Evolutionary conservation across 768 basidiomycete species (phyloP).

Genomic region (Russula brevipes): DNA sequence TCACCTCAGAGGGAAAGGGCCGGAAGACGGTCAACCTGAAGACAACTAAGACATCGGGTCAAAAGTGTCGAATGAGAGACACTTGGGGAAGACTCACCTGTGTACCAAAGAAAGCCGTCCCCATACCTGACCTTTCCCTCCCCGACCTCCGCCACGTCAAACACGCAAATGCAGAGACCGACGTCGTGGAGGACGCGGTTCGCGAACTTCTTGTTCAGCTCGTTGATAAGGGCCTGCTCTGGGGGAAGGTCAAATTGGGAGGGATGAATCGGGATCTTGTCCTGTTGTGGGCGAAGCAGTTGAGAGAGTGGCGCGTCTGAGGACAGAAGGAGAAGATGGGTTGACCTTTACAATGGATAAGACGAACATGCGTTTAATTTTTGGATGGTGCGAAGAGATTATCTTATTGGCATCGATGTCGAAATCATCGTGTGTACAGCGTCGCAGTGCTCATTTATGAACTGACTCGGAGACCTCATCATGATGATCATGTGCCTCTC

Average conservation of each 20-base stretch:
- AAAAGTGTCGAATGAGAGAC: background rate
- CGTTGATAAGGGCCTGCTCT: conserved; percentile 74
- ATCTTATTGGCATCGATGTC: too few species aligned
- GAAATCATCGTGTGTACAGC: too few species aligned
- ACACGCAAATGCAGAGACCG: conserved; percentile 86
- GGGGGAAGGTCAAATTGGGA: conserved; percentile 75
- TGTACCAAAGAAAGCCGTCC: conserved; percentile 93
- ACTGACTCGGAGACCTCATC: too few species aligned
- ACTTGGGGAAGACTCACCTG: conserved; percentile 47
- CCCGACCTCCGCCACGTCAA: conserved; percentile 78
- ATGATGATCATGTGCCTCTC: too few species aligned
- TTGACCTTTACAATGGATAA: conserved; percentile 35
- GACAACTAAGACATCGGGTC: conserved; percentile 48
- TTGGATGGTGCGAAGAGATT: too few species aligned
- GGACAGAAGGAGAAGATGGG: background rate
- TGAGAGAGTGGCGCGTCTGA: background rate
- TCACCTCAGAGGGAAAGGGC: conserved; percentile 85
- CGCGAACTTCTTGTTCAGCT: conserved; percentile 93
- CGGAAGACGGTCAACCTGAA: conserved; percentile 90
- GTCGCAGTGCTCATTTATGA: too few species aligned
- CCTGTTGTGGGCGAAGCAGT: conserved; percentile 43
- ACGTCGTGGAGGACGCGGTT: conserved; percentile 88
- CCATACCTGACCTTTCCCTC: conserved; percentile 94
- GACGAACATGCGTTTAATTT: conserved; percentile 32
- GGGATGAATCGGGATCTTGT: conserved; percentile 86